Percentiles rank a stretch among this genome's conserved stretches.
phyloP scores from a whole-genome alignment of 495 filamentous ascomycete genomes.

The Xylaria acuta region DNA sequence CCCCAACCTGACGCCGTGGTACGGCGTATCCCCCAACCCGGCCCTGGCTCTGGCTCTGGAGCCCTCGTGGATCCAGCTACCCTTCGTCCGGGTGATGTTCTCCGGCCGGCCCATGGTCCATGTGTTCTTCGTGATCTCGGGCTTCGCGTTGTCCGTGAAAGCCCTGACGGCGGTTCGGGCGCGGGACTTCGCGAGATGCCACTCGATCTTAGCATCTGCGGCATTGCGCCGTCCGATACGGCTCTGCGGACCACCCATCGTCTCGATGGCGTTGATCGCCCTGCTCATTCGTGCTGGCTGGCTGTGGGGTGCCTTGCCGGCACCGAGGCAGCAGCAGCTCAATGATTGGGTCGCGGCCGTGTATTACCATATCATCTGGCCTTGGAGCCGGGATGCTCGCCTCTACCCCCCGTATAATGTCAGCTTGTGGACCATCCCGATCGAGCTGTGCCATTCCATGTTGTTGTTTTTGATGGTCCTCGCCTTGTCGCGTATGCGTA shows the following conservation, averaged over 20 bases:
- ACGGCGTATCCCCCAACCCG: slow-evolving; percentile 54
- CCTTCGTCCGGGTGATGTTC: slow-evolving; percentile 66
- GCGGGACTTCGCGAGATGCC: slow-evolving; percentile 47
- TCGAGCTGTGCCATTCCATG: slow-evolving; percentile 69
- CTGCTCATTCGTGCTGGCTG: slow-evolving; percentile 60
- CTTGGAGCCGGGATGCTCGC: slow-evolving; percentile 60
- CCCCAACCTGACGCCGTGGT: slow-evolving; percentile 42
- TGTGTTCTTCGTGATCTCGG: slow-evolving; percentile 77
- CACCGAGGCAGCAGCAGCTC: slow-evolving; percentile 51
- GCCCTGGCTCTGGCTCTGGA: slow-evolving; percentile 10
- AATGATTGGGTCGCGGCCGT: slow-evolving; percentile 57
- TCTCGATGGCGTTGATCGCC: slow-evolving; percentile 62
- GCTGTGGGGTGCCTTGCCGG: slow-evolving; percentile 41
- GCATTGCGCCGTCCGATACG: slow-evolving; percentile 69
- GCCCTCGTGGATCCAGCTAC: slow-evolving; percentile 63
- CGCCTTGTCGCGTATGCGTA: slow-evolving; percentile 57
- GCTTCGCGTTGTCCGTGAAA: slow-evolving; percentile 71
- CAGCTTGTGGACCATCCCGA: slow-evolving; percentile 71
- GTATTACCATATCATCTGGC: slow-evolving; percentile 55
- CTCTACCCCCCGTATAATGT: slow-evolving; percentile 64
- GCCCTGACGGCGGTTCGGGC: slow-evolving; percentile 65
- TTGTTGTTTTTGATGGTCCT: slow-evolving; percentile 65
- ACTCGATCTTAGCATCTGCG: slow-evolving; percentile 59
- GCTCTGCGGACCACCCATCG: slow-evolving; percentile 66
- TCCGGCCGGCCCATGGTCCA: slow-evolving; percentile 74